Conservation (phyloP, 1,284 basidiomycete genomes). For the Baeospora myosura region DNA sequence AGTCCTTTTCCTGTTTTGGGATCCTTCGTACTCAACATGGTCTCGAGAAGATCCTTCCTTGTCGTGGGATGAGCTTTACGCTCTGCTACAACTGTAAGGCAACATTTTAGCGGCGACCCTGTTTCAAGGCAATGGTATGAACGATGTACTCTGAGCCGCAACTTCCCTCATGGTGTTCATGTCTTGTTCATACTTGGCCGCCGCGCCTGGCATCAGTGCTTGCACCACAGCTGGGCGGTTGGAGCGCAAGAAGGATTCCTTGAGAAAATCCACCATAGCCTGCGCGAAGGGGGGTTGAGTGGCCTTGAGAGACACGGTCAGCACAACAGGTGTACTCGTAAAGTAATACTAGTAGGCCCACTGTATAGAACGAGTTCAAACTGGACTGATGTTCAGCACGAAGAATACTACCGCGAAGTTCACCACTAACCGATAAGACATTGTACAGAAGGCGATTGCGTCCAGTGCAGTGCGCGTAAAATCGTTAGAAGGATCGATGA, state of each 20-base stretch:
- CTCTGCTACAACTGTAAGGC: slow-evolving; percentile 28
- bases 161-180: slow-evolving; percentile 33
- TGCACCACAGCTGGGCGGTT: slow-evolving; percentile 30
- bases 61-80: slow-evolving; percentile 30
- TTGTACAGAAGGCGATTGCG: slow-evolving; percentile 37
- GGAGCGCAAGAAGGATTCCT: slow-evolving; percentile 29
- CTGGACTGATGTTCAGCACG: slow-evolving; percentile 13
- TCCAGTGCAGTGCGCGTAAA: slow-evolving; percentile 44
- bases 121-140: background rate
- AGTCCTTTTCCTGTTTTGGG: slow-evolving; percentile 38
- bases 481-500: slow-evolving; percentile 38
- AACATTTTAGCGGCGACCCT: background rate
- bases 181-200: slow-evolving; percentile 34
- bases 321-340: slow-evolving; percentile 6
- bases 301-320: slow-evolving; percentile 18
- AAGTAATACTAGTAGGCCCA: slow-evolving; percentile 4
- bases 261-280: slow-evolving; percentile 36
- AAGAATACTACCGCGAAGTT: background rate
- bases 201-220: slow-evolving; percentile 26
- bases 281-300: slow-evolving; percentile 35
- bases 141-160: slow-evolving; percentile 30
- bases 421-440: slow-evolving; percentile 33
- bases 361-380: slow-evolving; percentile 34
- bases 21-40: slow-evolving; percentile 41
- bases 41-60: slow-evolving; percentile 38